These are phyloP conservation scores for Coemansia pectinata DNA, from an alignment of 192 early-diverging fungal genomes.

Conservation along the genomic window DNA sequence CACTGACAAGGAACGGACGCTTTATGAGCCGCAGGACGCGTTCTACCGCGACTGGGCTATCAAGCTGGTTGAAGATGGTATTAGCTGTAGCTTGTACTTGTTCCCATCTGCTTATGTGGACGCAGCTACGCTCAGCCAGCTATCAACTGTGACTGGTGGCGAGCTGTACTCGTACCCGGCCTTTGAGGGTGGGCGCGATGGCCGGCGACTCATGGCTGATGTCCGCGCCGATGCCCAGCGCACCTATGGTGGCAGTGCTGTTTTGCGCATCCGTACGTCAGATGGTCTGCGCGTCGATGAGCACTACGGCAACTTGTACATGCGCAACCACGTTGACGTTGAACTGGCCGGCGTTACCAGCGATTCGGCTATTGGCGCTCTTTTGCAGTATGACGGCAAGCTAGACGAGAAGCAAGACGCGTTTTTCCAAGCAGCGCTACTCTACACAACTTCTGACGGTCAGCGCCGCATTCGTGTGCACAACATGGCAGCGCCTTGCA, in stretches of 20 bases:
- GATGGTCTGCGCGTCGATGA: conserved; percentile 84
- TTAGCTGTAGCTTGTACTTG: conserved; percentile 87
- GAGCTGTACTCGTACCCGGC: conserved; percentile 79
- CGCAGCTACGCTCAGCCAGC: conserved; percentile 75
- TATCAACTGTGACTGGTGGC: conserved; percentile 87
- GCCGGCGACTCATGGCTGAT: conserved; percentile 70
- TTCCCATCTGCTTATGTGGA: conserved; percentile 91
- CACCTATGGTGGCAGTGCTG: conserved; percentile 82
- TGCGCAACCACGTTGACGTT: conserved; percentile 89
- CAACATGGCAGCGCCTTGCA: conserved; percentile 79
- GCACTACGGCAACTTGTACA: conserved; percentile 92
- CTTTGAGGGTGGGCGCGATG: conserved; percentile 77
- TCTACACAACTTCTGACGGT: conserved; percentile 91
- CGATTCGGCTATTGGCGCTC: conserved; percentile 78
- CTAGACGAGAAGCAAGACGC: conserved; percentile 81
- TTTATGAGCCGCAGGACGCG: conserved; percentile 84
- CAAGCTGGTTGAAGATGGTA: conserved; percentile 77
- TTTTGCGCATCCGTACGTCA: conserved; percentile 88
- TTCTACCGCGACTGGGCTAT: conserved; percentile 85
- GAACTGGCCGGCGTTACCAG: conserved; percentile 89
- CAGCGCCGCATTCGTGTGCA: conserved; percentile 90
- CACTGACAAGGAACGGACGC: conserved; percentile 86
- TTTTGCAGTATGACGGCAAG: conserved; percentile 85
- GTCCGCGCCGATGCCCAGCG: conserved; percentile 69
- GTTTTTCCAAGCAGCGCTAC: conserved; percentile 88